Percentiles rank a stretch among this genome's conserved stretches.
These are phyloP conservation scores for Abrus precatorius DNA, from an alignment of 306 rosid genomes.

Conservation along the genomic window DNA sequence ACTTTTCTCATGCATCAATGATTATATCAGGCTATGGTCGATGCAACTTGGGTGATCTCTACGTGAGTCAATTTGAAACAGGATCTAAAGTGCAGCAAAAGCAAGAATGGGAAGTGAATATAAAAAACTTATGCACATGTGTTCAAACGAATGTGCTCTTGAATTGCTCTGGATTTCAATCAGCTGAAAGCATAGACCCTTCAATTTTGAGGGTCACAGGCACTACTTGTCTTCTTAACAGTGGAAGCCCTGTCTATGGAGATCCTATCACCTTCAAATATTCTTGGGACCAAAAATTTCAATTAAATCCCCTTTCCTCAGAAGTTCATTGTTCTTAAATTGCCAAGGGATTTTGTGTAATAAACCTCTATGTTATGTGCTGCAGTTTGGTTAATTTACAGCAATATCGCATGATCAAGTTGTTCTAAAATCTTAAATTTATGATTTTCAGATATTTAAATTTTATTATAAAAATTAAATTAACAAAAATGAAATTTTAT, in stretches of 20 bases:
- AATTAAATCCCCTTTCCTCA: slow-evolving; percentile 12
- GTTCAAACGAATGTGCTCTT: slow-evolving; percentile 34
- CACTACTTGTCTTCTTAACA: slow-evolving; percentile 41
- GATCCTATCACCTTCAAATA: slow-evolving; percentile 35
- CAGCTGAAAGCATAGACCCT: slow-evolving; percentile 41
- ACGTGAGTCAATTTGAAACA: slow-evolving; percentile 34
- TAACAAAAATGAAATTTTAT: too few species aligned
- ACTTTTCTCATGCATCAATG: too few species aligned
- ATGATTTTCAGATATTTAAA: too few species aligned
- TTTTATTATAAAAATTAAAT: too few species aligned
- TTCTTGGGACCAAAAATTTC: slow-evolving; percentile 34
- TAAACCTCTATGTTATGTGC: too few species aligned
- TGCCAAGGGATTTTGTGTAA: too few species aligned
- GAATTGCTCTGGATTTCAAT: slow-evolving; percentile 52
- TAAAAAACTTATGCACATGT: slow-evolving; percentile 51
- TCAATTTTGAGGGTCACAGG: slow-evolving; percentile 36
- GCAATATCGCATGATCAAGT: too few species aligned
- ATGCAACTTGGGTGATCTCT: slow-evolving; percentile 37
- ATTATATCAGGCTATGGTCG: slow-evolving; percentile 37
- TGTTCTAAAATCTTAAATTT: too few species aligned
- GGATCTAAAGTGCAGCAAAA: slow-evolving; percentile 28
- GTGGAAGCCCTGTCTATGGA: slow-evolving; percentile 39
- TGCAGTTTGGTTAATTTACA: too few species aligned
- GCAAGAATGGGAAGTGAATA: background rate
- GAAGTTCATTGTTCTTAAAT: background rate